Conservation (phyloP, 352 stramenopile species). For the Globisporangium uncinulatum region DNA sequence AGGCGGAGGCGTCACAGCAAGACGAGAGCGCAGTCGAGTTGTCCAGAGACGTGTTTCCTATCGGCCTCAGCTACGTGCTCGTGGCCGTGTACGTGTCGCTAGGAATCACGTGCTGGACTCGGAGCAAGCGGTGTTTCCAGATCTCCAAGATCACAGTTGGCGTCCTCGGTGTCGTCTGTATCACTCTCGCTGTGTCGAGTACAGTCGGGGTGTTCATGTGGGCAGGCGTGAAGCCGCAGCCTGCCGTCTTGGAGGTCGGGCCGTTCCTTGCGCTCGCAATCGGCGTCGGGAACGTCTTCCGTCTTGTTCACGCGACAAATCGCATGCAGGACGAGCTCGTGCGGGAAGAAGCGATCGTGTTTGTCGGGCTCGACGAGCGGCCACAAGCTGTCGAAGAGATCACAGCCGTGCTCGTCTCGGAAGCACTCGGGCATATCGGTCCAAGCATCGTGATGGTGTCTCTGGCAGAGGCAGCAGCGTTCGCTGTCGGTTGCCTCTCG, state of each 20-base stretch:
- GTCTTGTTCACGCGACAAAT: constrained; percentile 52
- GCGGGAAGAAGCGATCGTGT: constrained; percentile 40
- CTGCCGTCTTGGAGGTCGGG: constrained; percentile 64
- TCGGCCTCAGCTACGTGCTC: constrained; percentile 47
- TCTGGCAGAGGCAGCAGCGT: constrained; percentile 36
- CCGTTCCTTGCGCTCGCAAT: constrained; percentile 64
- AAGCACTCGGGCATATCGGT: constrained; percentile 43
- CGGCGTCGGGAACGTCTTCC: constrained; percentile 67
- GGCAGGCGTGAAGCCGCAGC: constrained; percentile 51
- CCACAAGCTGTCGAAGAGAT: constrained; percentile 44
- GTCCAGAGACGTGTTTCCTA: constrained; percentile 37
- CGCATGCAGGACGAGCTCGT: constrained; percentile 40
- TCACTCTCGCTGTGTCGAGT: constrained; percentile 47
- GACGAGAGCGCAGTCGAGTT: constrained; percentile 58
- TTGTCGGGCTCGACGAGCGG: constrained; percentile 40
- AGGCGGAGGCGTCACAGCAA: constrained; percentile 44
- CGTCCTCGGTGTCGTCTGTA: constrained; percentile 59
- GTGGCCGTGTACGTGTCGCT: constrained; percentile 69
- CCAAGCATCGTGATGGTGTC: constrained; percentile 54
- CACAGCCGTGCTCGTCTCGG: constrained; percentile 37
- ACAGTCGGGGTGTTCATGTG: constrained; percentile 71
- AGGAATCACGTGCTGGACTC: constrained; percentile 57
- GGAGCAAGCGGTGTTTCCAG: constrained; percentile 45
- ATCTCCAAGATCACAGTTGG: constrained; percentile 58
- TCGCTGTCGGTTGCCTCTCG: constrained; percentile 49